These are phyloP conservation scores for Phialemoniopsis sp. DNA, from an alignment of 2,329 filamentous ascomycete species.

Conservation along the genomic window DNA sequence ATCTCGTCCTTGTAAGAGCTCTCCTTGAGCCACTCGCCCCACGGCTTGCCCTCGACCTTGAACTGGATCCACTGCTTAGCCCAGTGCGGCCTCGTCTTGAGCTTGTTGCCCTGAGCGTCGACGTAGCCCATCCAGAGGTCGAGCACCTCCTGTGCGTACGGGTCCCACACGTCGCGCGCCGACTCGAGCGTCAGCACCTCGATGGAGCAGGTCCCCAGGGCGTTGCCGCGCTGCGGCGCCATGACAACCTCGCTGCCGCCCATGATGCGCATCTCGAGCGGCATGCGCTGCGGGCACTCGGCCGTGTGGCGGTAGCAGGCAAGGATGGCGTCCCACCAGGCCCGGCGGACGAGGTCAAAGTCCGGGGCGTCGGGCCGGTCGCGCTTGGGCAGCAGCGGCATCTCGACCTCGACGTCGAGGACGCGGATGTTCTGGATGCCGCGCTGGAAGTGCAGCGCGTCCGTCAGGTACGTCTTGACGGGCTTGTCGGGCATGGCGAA, in stretches of 20 bases:
- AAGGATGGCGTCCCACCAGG: slow-evolving; percentile 47
- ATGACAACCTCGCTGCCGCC: slow-evolving; percentile 34
- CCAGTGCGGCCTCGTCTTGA: slow-evolving; percentile 38
- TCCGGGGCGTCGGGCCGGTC: slow-evolving; percentile 29
- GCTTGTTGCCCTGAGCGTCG: slow-evolving; percentile 19
- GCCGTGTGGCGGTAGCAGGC: slow-evolving; percentile 31
- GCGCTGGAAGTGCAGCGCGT: slow-evolving; percentile 42
- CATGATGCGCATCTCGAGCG: slow-evolving; percentile 39
- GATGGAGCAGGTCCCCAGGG: slow-evolving; percentile 34
- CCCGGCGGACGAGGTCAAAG: slow-evolving; percentile 34
- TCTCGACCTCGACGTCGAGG: slow-evolving; percentile 38
- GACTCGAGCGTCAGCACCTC: slow-evolving; percentile 36
- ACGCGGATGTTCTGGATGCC: slow-evolving; percentile 41
- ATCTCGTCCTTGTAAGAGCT: slow-evolving; percentile 32
- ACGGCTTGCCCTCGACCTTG: slow-evolving; percentile 21
- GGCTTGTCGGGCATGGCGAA: slow-evolving; percentile 19
- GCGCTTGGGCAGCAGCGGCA: slow-evolving; percentile 29
- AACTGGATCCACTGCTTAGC: slow-evolving; percentile 39
- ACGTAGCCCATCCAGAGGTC: slow-evolving; percentile 35
- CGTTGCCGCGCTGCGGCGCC: slow-evolving; percentile 37
- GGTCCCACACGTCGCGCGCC: slow-evolving; percentile 30
- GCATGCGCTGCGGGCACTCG: slow-evolving; percentile 32
- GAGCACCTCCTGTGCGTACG: slow-evolving; percentile 32
- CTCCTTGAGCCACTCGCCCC: slow-evolving; percentile 25
- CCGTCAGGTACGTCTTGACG: slow-evolving; percentile 35